Conservation (phyloP, 164 flowering plant species). For the Echeveria elegans region DNA sequence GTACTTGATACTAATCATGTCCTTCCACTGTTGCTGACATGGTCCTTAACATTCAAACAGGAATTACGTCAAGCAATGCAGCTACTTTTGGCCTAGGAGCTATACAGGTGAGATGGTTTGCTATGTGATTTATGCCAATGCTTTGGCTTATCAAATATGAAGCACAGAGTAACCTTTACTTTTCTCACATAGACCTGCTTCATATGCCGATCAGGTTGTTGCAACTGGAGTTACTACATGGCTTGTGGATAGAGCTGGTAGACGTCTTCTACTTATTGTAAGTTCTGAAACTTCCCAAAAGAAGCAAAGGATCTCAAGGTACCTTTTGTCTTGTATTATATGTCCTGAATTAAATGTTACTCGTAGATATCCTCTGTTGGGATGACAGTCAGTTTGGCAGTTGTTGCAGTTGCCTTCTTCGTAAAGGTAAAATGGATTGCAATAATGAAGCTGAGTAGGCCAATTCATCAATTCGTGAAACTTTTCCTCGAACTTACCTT, state of each 20-base stretch:
- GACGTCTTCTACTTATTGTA: slow-evolving; percentile 83
- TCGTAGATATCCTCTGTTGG: slow-evolving; percentile 67
- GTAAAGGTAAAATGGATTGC: slow-evolving; percentile 36
- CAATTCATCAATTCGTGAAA: not conserved
- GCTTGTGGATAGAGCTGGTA: slow-evolving; percentile 86
- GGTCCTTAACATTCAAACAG: slow-evolving; percentile 28
- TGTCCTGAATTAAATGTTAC: not conserved
- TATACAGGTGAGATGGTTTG: slow-evolving; percentile 49
- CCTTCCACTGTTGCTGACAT: slow-evolving; percentile 1
- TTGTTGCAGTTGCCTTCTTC: slow-evolving; percentile 71
- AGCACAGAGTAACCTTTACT: not conserved
- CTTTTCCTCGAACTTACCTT: slow-evolving; percentile 6
- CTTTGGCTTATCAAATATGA: not conserved
- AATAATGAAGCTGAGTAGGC: not conserved
- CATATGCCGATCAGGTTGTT: slow-evolving; percentile 43
- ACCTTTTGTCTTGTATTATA: not conserved
- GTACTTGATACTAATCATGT: not conserved
- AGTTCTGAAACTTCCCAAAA: slow-evolving; percentile 19
- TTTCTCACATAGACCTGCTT: not conserved
- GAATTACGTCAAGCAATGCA: slow-evolving; percentile 54
- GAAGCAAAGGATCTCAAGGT: not conserved
- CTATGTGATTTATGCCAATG: slow-evolving; percentile 5
- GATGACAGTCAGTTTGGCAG: slow-evolving; percentile 68
- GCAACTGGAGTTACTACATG: slow-evolving; percentile 79
- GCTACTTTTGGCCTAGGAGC: slow-evolving; percentile 77